phyloP scores from a whole-genome alignment of 2,329 filamentous ascomycete genomes.

The Trichoderma polysporum region DNA sequence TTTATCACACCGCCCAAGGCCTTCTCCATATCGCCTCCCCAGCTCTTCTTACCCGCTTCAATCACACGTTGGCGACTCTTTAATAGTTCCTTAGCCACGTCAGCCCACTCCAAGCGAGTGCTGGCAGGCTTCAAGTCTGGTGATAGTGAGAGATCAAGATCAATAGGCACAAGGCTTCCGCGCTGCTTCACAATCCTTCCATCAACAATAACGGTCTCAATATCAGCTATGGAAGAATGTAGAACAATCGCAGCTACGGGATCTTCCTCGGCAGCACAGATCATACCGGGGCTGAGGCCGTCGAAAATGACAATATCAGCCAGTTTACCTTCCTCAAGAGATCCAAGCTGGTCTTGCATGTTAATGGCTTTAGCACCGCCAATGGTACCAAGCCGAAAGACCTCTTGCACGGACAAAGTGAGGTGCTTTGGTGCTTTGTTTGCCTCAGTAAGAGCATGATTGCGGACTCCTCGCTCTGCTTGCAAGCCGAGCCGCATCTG shows the following conservation, averaged over 20 bases:
- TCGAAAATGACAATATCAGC: constrained; percentile 53
- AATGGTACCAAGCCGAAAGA: constrained; percentile 51
- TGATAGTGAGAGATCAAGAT: constrained; percentile 1
- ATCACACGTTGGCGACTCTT: constrained; percentile 3
- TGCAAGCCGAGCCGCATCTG: constrained; percentile 24
- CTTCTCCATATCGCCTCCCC: constrained; percentile 4
- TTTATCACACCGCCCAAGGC: not conserved
- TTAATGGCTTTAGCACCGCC: constrained; percentile 44
- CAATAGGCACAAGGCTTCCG: constrained; percentile 32
- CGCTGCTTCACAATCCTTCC: constrained; percentile 48
- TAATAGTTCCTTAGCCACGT: constrained; percentile 7
- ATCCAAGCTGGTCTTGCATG: constrained; percentile 44
- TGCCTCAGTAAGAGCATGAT: not conserved
- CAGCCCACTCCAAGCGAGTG: not conserved
- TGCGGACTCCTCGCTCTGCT: constrained; percentile 25
- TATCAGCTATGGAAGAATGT: constrained; percentile 50
- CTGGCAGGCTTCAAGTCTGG: not conserved
- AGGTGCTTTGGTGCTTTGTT: not conserved
- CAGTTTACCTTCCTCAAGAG: constrained; percentile 44
- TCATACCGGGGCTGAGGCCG: constrained; percentile 26
- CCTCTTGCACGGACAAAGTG: constrained; percentile 36
- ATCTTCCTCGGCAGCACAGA: constrained; percentile 34
- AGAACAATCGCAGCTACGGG: constrained; percentile 54
- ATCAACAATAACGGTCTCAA: constrained; percentile 49
- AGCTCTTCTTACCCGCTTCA: constrained; percentile 6